A percentile compares a stretch with the other conserved stretches of the same genome.
phyloP scores from a whole-genome alignment of 2,329 filamentous ascomycete genomes.

The Geosmithia morbida region DNA sequence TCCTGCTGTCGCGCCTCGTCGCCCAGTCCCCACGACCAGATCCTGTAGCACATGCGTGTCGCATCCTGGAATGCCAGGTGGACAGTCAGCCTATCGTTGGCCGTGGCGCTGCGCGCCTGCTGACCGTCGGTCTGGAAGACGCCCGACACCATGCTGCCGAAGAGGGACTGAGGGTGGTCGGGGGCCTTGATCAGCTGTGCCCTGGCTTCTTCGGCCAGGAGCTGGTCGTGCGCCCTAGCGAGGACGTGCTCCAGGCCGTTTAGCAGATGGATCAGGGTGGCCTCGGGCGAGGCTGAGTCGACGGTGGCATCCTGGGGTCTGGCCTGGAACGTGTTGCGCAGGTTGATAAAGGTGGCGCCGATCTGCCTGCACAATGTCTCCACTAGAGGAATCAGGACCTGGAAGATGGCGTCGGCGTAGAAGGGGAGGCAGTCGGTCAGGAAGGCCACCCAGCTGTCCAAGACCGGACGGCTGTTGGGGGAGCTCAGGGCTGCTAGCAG shows the following conservation, averaged over 20 bases:
- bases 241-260: constrained; percentile 86
- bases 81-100: constrained; percentile 86
- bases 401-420: constrained; percentile 74
- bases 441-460: constrained; percentile 88
- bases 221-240: constrained; percentile 70
- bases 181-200: constrained; percentile 58
- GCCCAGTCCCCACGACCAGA: constrained; percentile 84
- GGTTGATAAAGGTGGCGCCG: constrained; percentile 51
- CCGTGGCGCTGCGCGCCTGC: constrained; percentile 69
- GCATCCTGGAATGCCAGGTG: constrained; percentile 95
- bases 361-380: constrained; percentile 80
- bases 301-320: constrained; percentile 7
- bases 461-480: constrained; percentile 53
- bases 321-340: constrained; percentile 48
- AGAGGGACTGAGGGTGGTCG: constrained; percentile 75
- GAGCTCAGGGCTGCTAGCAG: constrained; percentile 71
- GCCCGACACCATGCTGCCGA: constrained; percentile 87
- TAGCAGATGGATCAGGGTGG: constrained; percentile 70
- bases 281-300: constrained; percentile 37
- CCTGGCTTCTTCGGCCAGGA: constrained; percentile 62
- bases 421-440: constrained; percentile 71
- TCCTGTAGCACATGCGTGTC: constrained; percentile 78
- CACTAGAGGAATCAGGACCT: constrained; percentile 79
- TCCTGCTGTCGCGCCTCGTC: constrained; percentile 47
- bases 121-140: constrained; percentile 70